These are phyloP conservation scores for Mucor irregularis DNA, from an alignment of 371 early-diverging fungal genomes.

Conservation along the genomic window DNA sequence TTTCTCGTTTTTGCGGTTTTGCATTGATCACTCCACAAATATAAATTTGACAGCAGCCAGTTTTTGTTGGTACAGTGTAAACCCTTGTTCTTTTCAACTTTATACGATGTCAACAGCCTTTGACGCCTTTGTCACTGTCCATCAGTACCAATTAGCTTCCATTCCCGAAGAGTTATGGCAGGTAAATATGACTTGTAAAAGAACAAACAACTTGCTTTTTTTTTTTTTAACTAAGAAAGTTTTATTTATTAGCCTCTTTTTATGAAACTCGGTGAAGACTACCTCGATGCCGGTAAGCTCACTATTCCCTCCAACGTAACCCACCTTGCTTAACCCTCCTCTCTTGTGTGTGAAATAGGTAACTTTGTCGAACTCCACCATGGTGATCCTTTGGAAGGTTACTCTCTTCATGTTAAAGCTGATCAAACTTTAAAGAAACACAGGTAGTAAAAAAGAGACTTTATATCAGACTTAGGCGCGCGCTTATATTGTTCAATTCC, in stretches of 20 bases:
- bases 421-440: slow-evolving; percentile 53
- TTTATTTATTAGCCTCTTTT: slow-evolving; percentile 63
- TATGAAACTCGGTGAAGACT: slow-evolving; percentile 61
- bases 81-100: neutral
- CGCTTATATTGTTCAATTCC: neutral
- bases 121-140: slow-evolving; percentile 60
- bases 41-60: too few species aligned
- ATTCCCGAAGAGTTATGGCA: slow-evolving; percentile 64
- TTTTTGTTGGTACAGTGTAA: too few species aligned
- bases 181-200: slow-evolving; percentile 26
- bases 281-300: slow-evolving; percentile 61
- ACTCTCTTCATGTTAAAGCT: slow-evolving; percentile 59
- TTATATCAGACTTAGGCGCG: too few species aligned
- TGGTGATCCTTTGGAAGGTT: slow-evolving; percentile 56
- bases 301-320: neutral
- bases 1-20: too few species aligned
- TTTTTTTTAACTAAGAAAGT: too few species aligned
- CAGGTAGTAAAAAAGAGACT: slow-evolving; percentile 29
- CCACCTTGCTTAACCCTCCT: neutral
- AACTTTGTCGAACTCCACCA: slow-evolving; percentile 54
- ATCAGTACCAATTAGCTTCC: slow-evolving; percentile 58
- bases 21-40: too few species aligned
- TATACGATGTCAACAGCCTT: slow-evolving; percentile 31
- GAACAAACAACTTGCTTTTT: neutral
- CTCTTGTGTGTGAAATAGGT: slow-evolving; percentile 11